Evolutionary conservation across 2,329 filamentous ascomycete genomes (phyloP), one percentile per base, ranked within the genome.

Genomic region (Colletotrichum lupini): DNA sequence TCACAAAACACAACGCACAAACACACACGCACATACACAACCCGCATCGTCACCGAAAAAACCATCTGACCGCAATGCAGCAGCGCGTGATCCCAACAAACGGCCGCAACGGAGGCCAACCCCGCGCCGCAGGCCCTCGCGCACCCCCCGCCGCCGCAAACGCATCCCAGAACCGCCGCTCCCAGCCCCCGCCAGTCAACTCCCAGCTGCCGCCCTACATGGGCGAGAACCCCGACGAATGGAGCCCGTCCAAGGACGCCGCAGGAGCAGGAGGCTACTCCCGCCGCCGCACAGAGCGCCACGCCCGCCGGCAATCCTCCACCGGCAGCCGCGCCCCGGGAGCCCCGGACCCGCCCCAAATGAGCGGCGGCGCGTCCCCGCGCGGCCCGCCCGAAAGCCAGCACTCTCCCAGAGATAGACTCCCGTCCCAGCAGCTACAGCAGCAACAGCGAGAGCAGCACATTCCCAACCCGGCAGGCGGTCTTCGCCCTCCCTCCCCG

Each of bases 281-380:
- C 42, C 71, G 71, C 60, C 70, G 73, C 5, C 70, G 73, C 35
- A 67, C 66, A 24, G 73, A 73, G 28, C 73, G 73, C 56, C 70
- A 75, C 42, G 49, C 73, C 57, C 73, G 73, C 22, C 73, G 73
- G 32, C 70, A 70, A n/a, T 75, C 73, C 3, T 73, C 70, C 32
- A 65, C 67, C 14, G 68, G 60, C 14, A 62, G 66, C 37, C 66
- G 35, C 56, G 58, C 14, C 52, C 61, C 11, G 28, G 35, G 19
- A 24, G 16, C 46, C 53, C 49, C 62, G 32, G 62, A 65, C 7
- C 32, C 22, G 46, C 53, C 61, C 11, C 67, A 70, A 12, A 61
- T 70, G 55, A 61, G 61, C 67, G 67, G 67, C 55, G 67, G 46
- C 70, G 58, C 53, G 24, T 30, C 65, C 1, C 46, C 68, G 28